These are phyloP conservation scores for Leccinellum albellum DNA, from an alignment of 768 basidiomycete genomes.

Conservation along the genomic window DNA sequence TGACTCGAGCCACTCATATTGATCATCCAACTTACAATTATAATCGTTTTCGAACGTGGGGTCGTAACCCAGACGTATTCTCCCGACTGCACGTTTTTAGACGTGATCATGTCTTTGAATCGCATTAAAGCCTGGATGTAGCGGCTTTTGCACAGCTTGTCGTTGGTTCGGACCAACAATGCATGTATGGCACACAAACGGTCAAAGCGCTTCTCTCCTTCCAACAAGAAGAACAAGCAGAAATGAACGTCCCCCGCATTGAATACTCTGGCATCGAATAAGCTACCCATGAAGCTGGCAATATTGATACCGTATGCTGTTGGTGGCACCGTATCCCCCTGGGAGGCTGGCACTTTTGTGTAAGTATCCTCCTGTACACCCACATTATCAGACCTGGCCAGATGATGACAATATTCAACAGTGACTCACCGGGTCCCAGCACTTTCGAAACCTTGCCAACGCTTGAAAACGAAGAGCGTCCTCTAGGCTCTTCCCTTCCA, in stretches of 20 bases:
- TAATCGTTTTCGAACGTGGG: conserved; percentile 11
- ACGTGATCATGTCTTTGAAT: conserved; percentile 19
- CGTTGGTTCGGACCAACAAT: conserved; percentile 29
- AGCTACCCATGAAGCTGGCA: conserved; percentile 31
- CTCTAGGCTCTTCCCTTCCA: conserved; percentile 12
- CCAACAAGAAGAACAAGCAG: conserved; percentile 27
- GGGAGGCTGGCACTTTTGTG: not conserved
- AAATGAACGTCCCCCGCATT: conserved; percentile 26
- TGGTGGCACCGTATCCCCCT: not conserved
- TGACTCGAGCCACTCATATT: not conserved
- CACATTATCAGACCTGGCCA: not conserved
- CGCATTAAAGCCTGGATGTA: conserved; percentile 14
- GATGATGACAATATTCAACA: not conserved
- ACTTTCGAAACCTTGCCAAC: conserved; percentile 13
- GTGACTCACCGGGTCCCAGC: conserved; percentile 17
- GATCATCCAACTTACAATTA: conserved; percentile 16
- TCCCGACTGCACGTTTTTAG: conserved; percentile 9
- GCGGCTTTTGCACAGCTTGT: conserved; percentile 30
- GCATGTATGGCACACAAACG: conserved; percentile 36
- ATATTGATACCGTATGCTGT: conserved; percentile 25
- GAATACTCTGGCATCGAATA: conserved; percentile 27
- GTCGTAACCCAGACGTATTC: conserved; percentile 21
- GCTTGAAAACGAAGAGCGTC: conserved; percentile 9
- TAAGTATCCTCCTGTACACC: conserved; percentile 15
- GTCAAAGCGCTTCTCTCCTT: conserved; percentile 21